Base-by-base conservation (phyloP, 805 yeast genomes). In the Wickerhamomyces xylosicus region DNA sequence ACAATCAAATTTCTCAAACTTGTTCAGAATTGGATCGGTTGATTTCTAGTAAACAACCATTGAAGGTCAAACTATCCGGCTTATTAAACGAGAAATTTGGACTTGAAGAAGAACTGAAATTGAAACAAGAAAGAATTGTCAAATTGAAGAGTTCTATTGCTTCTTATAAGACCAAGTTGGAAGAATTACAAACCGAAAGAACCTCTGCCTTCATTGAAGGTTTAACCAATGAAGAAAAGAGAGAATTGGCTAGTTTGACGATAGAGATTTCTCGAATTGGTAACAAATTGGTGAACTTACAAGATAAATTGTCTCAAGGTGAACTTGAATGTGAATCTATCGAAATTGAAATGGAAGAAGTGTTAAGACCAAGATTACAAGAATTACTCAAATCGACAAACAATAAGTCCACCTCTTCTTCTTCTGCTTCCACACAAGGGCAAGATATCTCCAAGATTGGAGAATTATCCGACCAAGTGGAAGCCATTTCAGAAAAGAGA, bases 331-430 rank as follows among this genome's bases (percentile, higher is more conserved):
- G 74, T 14, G 63, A 74, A 1, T 54, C 60, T 1, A 46, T 72
- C 8, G 72, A 72, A 35, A 66, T 81, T 3, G 86, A 79, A 43
- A 54, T 85, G 32, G 57, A 62, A n/a, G 76, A 77, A 22, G 77
- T 70, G 37, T 62, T 77, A 34, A 59, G 67, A 33, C 84, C 85
- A 11, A 73, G 74, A 41, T 56, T 63, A 39, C 59, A 59, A 19
- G 70, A 69, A 29, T 43, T 74, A 15, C 43, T 42, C 38, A 50
- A 46, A 32, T 50, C 52, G 37, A 46, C 43, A 51, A 35, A 39
- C 34, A 15, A 52, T 45, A 44, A 53, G 33, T 19, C 43, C 13
- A 13, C 8, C 14, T 25, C 29, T 25, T 10, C 13, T 25, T 5
- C 29, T n/a, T n/a, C n/a, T n/a, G n/a, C n/a, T n/a, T 22, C 28